Conservation (phyloP, 139 green algal genomes). For the Zygnema cylindricum region DNA sequence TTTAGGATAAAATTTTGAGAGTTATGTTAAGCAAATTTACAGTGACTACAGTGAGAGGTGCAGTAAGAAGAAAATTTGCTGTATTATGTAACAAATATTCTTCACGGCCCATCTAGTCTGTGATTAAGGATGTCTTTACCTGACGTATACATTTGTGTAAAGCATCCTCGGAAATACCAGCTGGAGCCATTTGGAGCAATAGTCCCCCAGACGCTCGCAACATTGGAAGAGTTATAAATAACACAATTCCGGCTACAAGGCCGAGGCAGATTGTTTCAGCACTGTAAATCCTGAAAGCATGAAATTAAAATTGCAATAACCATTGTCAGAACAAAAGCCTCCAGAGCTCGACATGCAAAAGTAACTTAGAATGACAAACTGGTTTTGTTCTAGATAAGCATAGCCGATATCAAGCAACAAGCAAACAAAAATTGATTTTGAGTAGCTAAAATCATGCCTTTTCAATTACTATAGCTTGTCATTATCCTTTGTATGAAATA, state of each 20-base stretch:
- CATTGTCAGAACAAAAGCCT: neutral
- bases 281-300: neutral
- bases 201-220: slow-evolving; percentile 35
- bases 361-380: neutral
- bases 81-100: no score
- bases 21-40: no score
- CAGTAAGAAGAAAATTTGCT: no score
- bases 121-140: slow-evolving; percentile 25
- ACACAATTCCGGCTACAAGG: slow-evolving; percentile 36
- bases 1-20: no score
- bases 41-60: no score
- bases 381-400: neutral
- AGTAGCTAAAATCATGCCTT: no score
- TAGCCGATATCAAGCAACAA: neutral
- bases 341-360: no score
- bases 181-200: slow-evolving; percentile 50
- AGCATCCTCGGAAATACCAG: slow-evolving; percentile 33
- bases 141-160: slow-evolving; percentile 51
- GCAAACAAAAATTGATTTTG: no score
- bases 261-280: slow-evolving; percentile 50
- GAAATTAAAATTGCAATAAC: neutral
- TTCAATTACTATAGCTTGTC: no score
- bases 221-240: slow-evolving; percentile 41
- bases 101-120: no score
- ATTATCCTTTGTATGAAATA: no score